Evolutionary conservation across 768 basidiomycete species (phyloP).

Genomic region (Termitomyces sp.): DNA sequence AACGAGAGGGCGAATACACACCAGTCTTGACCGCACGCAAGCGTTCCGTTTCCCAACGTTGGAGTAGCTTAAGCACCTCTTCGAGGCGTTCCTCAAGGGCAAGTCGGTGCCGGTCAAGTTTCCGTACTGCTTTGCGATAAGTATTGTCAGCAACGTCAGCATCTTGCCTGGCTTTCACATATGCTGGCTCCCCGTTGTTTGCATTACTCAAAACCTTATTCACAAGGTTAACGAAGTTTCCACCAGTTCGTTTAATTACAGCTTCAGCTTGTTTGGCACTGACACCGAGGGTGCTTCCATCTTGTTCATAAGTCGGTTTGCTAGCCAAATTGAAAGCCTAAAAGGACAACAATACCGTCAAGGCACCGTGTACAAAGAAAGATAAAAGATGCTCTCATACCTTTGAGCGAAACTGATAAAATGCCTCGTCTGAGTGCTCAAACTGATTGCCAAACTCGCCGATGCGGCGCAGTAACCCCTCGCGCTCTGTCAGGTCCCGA

Average conservation of each 20-base stretch:
- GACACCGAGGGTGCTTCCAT: constrained; percentile 15
- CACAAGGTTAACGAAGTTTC: constrained; percentile 64
- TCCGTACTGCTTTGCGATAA: constrained; percentile 77
- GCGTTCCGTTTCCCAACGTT: constrained; percentile 83
- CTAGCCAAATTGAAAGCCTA: constrained; percentile 59
- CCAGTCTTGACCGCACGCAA: constrained; percentile 82
- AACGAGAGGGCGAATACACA: constrained; percentile 28
- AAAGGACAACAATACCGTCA: neutral
- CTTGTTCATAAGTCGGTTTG: constrained; percentile 20
- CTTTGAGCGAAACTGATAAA: constrained; percentile 81
- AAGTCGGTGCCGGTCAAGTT: constrained; percentile 80
- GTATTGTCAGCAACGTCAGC: constrained; percentile 76
- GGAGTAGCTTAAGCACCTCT: constrained; percentile 71
- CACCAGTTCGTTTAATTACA: constrained; percentile 58
- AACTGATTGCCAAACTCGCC: constrained; percentile 83
- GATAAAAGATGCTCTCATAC: constrained; percentile 26
- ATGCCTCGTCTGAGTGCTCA: constrained; percentile 72
- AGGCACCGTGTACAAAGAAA: neutral
- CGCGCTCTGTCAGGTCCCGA: constrained; percentile 53
- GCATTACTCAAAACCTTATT: constrained; percentile 59
- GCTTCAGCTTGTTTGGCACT: constrained; percentile 36
- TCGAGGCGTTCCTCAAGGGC: constrained; percentile 84
- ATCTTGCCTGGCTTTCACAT: constrained; percentile 67
- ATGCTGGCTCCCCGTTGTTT: constrained; percentile 52
- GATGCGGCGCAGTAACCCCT: constrained; percentile 60